Evolutionary conservation across 129 eudicot genomes (phyloP), one percentile per base, ranked within the genome.

Genomic region (Pulicaria dysenterica): DNA sequence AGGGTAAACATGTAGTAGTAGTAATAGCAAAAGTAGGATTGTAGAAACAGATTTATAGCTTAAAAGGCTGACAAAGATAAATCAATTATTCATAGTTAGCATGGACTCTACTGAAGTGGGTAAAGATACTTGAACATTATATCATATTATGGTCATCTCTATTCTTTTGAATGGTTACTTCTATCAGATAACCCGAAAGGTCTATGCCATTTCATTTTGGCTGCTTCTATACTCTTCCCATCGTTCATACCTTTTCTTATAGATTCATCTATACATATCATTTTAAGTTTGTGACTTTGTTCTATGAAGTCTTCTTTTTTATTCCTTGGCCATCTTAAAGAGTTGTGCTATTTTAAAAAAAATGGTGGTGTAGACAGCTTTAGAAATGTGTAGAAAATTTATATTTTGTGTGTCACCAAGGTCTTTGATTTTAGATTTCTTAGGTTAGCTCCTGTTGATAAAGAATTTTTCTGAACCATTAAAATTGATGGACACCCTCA

Each of bases 21-120:
- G 31, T 24, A 24, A 2, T 24, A 24, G 31, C 31, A 24, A 2
- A 24, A 24, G 31, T 24, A 24, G 31, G 31, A 24, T 24, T 24
- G 31, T 24, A 40, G 50, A 64, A 70, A 54, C 54, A 55, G 66
- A 66, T 42, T 5, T 42, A 58, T 44, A 9, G 55, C 14, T 50
- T 39, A 37, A 71, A 46, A 72, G 76, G 45, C 55, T 58, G 24
- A 56, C 34, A 7, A 7, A 57, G 51, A 34, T 50, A 57, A 58
- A 17, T 16, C 42, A 31, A 15, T 58, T 24, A 68, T 7, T n/a
- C 17, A 38, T 67, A 36, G 47, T 53, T 49, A 68, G 47, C 48
- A 8, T 50, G 36, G 8, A 34, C 10, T 34, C 38, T 9, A 43
- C 16, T 12, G 54, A 43, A 14, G 42, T 64, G 54, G 70, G 70